Evolutionary conservation across 2,329 filamentous ascomycete genomes (phyloP).

Genomic region (Tolypocladium nubicola): DNA sequence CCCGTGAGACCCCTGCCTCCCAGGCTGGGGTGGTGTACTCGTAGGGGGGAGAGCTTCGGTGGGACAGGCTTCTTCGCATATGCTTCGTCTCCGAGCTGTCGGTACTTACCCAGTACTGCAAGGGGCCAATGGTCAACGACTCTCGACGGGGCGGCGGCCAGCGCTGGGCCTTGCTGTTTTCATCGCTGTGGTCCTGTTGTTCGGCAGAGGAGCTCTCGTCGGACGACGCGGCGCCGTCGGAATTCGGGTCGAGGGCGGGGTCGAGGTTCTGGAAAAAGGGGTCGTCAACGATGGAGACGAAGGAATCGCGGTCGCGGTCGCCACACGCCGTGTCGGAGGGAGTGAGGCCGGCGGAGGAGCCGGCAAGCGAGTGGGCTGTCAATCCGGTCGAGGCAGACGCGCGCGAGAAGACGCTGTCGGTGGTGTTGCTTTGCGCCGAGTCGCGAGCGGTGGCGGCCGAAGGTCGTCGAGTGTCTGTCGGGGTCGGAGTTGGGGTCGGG

Average conservation of each 20-base stretch:
- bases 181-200: conserved; percentile 25
- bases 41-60: neutral
- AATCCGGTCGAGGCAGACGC: conserved; percentile 4
- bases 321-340: conserved; percentile 14
- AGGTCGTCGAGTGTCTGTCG: neutral
- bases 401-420: conserved; percentile 9
- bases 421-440: conserved; percentile 10
- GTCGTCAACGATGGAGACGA: conserved; percentile 44
- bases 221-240: conserved; percentile 11
- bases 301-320: conserved; percentile 33
- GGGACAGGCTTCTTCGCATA: neutral
- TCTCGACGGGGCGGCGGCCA: conserved; percentile 38
- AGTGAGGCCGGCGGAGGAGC: conserved; percentile 8
- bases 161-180: conserved; percentile 22
- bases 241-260: conserved; percentile 15
- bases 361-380: conserved; percentile 3
- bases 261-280: conserved; percentile 41
- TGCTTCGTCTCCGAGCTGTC: neutral
- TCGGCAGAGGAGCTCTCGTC: conserved; percentile 14
- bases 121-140: conserved; percentile 31
- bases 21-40: neutral
- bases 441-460: conserved; percentile 12
- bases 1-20: conserved; percentile 12
- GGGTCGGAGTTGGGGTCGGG: conserved; percentile 1
- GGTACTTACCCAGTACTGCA: conserved; percentile 24